Conservation (phyloP, 352 stramenopile species). For the Phytophthora ohioensis region DNA sequence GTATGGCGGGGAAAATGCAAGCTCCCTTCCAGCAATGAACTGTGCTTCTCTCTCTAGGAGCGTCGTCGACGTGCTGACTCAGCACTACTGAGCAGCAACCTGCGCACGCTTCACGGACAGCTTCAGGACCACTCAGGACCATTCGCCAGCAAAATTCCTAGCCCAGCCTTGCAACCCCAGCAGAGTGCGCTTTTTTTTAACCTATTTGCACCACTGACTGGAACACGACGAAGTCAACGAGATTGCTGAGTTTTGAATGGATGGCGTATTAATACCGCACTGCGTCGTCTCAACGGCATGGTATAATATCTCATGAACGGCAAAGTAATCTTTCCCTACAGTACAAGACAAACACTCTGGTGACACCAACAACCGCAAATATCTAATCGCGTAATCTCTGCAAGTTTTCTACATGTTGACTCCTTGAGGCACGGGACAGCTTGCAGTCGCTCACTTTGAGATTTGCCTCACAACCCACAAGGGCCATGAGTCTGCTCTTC, state of each 20-base stretch:
- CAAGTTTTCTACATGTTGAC: conserved; percentile 21
- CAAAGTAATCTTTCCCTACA: conserved; percentile 16
- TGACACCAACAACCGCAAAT: background rate
- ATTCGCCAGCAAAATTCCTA: background rate
- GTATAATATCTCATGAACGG: conserved; percentile 10
- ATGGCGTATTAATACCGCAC: background rate
- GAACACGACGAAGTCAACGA: conserved; percentile 6
- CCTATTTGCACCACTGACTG: conserved; percentile 5
- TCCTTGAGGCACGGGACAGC: background rate
- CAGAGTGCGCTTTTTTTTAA: background rate
- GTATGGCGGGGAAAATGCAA: no score
- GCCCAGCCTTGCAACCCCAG: no score
- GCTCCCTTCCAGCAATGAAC: no score
- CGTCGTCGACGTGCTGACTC: no score
- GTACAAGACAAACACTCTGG: conserved; percentile 22
- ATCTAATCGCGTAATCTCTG: conserved; percentile 19
- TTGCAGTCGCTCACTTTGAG: conserved; percentile 13
- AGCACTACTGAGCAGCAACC: background rate
- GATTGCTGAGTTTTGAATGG: conserved; percentile 18
- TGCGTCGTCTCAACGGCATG: conserved; percentile 15
- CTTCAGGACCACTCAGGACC: background rate
- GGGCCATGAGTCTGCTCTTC: conserved; percentile 23
- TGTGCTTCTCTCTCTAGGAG: no score
- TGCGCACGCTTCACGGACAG: background rate
- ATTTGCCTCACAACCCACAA: conserved; percentile 5